Evolutionary conservation across 163 green algal genomes (phyloP).

Genomic region (Prototheca cutis): DNA sequence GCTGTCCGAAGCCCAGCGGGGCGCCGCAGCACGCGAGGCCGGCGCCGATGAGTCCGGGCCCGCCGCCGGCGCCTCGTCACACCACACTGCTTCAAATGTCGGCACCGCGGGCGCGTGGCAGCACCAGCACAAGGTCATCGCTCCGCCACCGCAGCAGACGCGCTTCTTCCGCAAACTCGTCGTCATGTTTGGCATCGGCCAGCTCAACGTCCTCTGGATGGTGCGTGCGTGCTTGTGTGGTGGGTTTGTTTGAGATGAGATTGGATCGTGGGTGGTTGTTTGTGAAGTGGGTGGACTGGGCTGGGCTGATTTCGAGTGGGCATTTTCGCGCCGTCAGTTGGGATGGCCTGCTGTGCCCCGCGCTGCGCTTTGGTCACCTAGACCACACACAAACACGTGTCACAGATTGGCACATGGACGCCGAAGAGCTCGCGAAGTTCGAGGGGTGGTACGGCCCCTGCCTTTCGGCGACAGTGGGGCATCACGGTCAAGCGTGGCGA

Average conservation of each 20-base stretch:
- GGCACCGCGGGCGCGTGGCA: too few relatives aligned
- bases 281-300: too few relatives aligned
- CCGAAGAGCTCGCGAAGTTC: conserved; percentile 8
- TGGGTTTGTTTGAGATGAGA: neutral
- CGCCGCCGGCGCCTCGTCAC: too few relatives aligned
- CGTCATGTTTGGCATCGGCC: conserved; percentile 8
- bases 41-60: too few relatives aligned
- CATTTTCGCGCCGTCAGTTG: too few relatives aligned
- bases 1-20: conserved; percentile 1
- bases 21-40: too few relatives aligned
- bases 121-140: too few relatives aligned
- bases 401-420: conserved; percentile 33
- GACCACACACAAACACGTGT: too few relatives aligned
- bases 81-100: too few relatives aligned
- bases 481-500: conserved; percentile 27
- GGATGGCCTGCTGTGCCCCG: too few relatives aligned
- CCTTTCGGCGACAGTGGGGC: conserved; percentile 20
- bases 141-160: neutral
- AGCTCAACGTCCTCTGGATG: conserved; percentile 22
- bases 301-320: too few relatives aligned
- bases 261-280: neutral
- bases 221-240: conserved; percentile 7
- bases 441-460: neutral
- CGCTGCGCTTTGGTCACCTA: too few relatives aligned
- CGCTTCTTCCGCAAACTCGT: conserved; percentile 11